Evolutionary conservation across 2,329 filamentous ascomycete species (phyloP).

Genomic region (Fusarium sp.): DNA sequence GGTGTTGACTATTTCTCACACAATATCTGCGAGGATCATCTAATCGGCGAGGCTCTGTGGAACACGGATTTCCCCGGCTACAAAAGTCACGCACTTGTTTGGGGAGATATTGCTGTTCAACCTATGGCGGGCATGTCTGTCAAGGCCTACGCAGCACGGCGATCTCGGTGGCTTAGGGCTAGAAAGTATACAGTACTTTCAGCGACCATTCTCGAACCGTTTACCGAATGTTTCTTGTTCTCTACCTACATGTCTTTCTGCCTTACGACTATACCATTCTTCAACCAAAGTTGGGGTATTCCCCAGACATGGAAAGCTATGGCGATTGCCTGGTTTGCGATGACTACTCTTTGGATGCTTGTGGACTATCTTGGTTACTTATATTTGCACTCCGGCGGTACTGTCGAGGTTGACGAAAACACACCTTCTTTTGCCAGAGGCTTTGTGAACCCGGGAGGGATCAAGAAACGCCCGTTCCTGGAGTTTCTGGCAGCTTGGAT

Average conservation of each 20-base stretch:
- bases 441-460: conserved; percentile 50
- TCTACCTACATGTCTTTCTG: conserved; percentile 83
- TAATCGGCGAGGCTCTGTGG: conserved; percentile 94
- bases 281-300: conserved; percentile 63
- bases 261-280: conserved; percentile 76
- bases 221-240: conserved; percentile 88
- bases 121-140: conserved; percentile 87
- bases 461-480: conserved; percentile 66
- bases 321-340: conserved; percentile 71
- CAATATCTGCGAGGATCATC: conserved; percentile 97
- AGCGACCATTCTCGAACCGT: conserved; percentile 92
- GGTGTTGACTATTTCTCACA: conserved; percentile 94
- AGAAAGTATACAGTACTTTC: conserved; percentile 92
- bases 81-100: conserved; percentile 84
- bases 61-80: conserved; percentile 71
- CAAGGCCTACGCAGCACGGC: conserved; percentile 78
- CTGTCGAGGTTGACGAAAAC: conserved; percentile 75
- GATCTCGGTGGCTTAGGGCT: conserved; percentile 90
- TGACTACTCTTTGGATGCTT: conserved; percentile 76
- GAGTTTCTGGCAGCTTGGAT: conserved; percentile 88
- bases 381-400: conserved; percentile 77
- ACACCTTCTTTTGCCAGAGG: conserved; percentile 79
- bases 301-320: conserved; percentile 76
- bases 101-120: conserved; percentile 89
- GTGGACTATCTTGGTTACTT: conserved; percentile 80